A percentile compares a stretch with the other conserved stretches of the same genome.
Conservation (phyloP, 257 asterid genomes). For the Solanum ossicruentum region DNA sequence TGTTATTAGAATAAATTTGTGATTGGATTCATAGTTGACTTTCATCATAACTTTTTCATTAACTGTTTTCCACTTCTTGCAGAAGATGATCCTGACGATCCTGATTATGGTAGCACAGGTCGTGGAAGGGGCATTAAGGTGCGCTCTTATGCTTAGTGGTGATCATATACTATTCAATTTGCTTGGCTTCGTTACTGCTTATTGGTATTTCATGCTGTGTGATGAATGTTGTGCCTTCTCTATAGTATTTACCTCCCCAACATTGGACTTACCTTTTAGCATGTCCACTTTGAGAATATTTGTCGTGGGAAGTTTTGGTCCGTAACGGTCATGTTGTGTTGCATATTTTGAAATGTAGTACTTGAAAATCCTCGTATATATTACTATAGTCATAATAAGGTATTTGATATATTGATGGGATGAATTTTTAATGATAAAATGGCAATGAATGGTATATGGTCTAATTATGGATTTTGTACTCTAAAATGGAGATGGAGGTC, state of each 20-base stretch:
- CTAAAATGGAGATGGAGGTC: not conserved
- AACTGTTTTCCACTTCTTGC: slow-evolving; percentile 14
- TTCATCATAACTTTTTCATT: not conserved
- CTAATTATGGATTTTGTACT: not conserved
- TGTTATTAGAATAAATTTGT: not conserved
- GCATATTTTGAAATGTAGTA: not conserved
- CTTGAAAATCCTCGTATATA: not conserved
- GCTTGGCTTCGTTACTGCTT: not conserved
- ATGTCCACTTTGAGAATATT: not conserved
- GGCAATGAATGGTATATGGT: not conserved
- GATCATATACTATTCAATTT: not conserved
- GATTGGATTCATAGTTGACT: not conserved
- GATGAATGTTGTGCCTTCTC: not conserved
- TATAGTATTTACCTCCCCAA: not conserved
- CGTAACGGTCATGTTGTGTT: not conserved
- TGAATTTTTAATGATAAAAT: not conserved
- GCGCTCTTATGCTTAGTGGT: not conserved
- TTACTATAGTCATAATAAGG: not conserved
- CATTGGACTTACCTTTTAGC: not conserved
- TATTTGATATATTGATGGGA: not conserved
- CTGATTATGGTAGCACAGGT: slow-evolving; percentile 51
- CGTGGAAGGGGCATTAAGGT: slow-evolving; percentile 60
- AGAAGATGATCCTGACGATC: slow-evolving; percentile 97
- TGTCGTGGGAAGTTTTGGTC: not conserved
- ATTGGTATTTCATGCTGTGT: not conserved